Evolutionary conservation across 805 yeast genomes (phyloP).

Genomic region (Yarrowia sp.): DNA sequence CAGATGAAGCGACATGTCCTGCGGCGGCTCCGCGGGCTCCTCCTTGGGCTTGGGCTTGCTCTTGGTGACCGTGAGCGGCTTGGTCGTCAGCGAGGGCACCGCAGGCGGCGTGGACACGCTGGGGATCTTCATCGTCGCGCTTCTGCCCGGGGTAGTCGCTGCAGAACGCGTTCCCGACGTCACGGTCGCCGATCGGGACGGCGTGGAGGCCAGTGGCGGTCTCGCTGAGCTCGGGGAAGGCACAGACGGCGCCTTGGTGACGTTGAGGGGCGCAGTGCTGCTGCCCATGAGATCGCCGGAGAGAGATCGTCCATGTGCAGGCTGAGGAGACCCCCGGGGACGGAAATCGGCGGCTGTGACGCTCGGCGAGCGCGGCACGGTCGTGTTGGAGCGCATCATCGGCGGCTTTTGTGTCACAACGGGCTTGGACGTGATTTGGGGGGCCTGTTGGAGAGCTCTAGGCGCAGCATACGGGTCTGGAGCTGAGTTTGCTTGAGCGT

Average conservation of each 20-base stretch:
- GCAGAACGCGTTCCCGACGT: neutral
- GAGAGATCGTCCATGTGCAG: neutral
- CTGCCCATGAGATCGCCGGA: neutral
- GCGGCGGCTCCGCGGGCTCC: constrained; percentile 5
- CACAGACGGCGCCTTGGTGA: neutral
- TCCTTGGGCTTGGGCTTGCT: neutral
- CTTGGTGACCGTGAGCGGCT: constrained; percentile 5
- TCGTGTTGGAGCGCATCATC: constrained; percentile 21
- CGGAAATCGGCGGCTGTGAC: neutral
- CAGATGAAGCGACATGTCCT: constrained; percentile 21
- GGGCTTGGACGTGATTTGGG: constrained; percentile 7
- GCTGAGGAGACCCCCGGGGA: neutral
- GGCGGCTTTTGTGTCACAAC: neutral
- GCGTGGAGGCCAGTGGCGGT: neutral
- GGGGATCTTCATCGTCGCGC: constrained; percentile 10
- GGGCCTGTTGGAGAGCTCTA: neutral
- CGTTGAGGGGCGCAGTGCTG: neutral
- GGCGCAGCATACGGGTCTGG: neutral
- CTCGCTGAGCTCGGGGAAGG: neutral
- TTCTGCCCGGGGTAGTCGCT: constrained; percentile 3
- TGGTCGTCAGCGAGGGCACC: neutral
- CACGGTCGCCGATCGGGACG: neutral
- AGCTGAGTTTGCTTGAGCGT: neutral
- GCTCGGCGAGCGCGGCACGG: neutral
- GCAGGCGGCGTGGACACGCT: neutral